A percentile compares a stretch with the other conserved stretches of the same genome.
These are phyloP conservation scores for Mycena metata DNA, from an alignment of 768 basidiomycete species.

Conservation along the genomic window DNA sequence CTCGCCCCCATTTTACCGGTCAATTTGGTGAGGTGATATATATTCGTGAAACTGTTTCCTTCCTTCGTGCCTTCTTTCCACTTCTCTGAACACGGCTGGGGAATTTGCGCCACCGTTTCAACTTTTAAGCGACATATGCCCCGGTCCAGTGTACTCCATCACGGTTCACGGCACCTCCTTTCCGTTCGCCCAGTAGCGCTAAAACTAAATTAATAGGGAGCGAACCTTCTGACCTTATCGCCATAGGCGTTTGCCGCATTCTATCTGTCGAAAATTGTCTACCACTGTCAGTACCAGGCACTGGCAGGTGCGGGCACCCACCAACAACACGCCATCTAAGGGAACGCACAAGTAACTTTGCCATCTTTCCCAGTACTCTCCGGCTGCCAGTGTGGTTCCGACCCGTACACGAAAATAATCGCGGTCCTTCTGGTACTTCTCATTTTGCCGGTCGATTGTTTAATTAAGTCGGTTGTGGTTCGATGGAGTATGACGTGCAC, in stretches of 20 bases:
- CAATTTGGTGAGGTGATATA: constrained; percentile 3
- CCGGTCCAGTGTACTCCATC: constrained; percentile 13
- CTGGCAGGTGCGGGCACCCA: constrained; percentile 12
- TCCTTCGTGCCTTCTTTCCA: no score
- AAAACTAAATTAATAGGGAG: neutral
- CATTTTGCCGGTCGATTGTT: no score
- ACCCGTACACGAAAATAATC: no score
- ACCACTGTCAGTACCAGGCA: constrained; percentile 16
- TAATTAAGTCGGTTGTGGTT: no score
- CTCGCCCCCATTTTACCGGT: neutral
- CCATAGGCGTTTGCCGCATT: constrained; percentile 3
- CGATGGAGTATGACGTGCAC: no score
- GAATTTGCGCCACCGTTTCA: neutral
- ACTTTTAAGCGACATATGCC: neutral
- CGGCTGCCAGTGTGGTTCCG: no score
- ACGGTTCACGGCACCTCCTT: neutral
- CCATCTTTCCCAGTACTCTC: no score
- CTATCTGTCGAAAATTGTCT: constrained; percentile 15
- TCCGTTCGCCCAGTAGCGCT: constrained; percentile 3
- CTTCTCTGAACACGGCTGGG: neutral
- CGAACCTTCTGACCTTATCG: constrained; percentile 1
- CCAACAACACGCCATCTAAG: constrained; percentile 7
- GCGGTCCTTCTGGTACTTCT: no score
- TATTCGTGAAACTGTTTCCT: no score
- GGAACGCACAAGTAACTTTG: neutral